Conservation (phyloP, 2,329 filamentous ascomycete species). For the Cladorrhinum sp. region DNA sequence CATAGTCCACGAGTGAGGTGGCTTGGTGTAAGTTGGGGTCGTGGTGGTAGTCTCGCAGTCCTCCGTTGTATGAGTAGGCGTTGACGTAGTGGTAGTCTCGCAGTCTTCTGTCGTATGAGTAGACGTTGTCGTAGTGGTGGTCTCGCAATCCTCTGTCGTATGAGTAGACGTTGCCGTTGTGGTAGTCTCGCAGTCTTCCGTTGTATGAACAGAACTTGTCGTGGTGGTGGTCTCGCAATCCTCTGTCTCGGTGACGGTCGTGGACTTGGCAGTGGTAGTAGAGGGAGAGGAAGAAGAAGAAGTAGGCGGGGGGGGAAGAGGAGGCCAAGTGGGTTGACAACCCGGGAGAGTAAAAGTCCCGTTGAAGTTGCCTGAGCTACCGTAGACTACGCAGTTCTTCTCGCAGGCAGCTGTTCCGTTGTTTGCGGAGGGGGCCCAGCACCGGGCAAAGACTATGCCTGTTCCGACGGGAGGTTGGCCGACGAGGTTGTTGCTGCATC, state of each 20-base stretch:
- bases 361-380: constrained; percentile 26
- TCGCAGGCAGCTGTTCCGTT: constrained; percentile 47
- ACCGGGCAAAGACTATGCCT: constrained; percentile 31
- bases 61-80: not conserved
- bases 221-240: constrained; percentile 8
- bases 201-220: not conserved
- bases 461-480: constrained; percentile 41
- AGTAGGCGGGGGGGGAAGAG: constrained; percentile 12
- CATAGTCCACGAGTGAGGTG: not conserved
- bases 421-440: constrained; percentile 39
- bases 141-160: too few species aligned
- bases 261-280: not conserved
- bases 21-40: not conserved
- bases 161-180: not conserved
- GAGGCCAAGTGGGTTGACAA: constrained; percentile 33
- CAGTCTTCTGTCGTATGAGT: constrained; percentile 1
- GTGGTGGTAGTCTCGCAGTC: too few species aligned
- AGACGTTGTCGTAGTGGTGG: not conserved
- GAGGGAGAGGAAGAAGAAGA: too few species aligned
- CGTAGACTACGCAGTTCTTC: constrained; percentile 50
- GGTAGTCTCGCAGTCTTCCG: constrained; percentile 13
- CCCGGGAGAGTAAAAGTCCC: constrained; percentile 38
- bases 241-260: constrained; percentile 15
- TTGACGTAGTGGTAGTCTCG: constrained; percentile 11
- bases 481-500: constrained; percentile 44